Evolutionary conservation across 2,329 filamentous ascomycete species (phyloP).

Genomic region (Remersonia thermophila): DNA sequence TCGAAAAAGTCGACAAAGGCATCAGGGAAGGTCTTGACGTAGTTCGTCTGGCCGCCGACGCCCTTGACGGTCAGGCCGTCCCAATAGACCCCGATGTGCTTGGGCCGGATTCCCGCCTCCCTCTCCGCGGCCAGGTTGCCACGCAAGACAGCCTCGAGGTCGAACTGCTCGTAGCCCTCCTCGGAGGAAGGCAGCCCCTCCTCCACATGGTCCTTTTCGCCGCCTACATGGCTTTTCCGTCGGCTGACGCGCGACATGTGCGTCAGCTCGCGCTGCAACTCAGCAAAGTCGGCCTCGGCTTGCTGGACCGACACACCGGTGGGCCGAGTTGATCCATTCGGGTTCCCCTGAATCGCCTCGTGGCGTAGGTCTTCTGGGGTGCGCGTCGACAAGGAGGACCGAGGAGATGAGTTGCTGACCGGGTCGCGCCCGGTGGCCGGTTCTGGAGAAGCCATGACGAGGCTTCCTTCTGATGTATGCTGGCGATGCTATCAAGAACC

Average conservation of each 20-base stretch:
- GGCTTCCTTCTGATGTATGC: too few species aligned
- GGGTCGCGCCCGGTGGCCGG: neutral
- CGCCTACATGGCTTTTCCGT: conserved; percentile 32
- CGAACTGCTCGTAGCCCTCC: conserved; percentile 48
- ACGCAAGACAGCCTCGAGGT: conserved; percentile 62
- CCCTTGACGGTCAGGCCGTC: conserved; percentile 65
- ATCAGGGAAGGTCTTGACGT: conserved; percentile 62
- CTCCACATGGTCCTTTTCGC: conserved; percentile 41
- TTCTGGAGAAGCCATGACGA: conserved; percentile 2
- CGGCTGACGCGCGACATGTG: conserved; percentile 42
- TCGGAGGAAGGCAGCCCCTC: conserved; percentile 29
- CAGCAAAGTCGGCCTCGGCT: conserved; percentile 58
- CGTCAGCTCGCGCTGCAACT: conserved; percentile 51
- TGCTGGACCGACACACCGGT: conserved; percentile 50
- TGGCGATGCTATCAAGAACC: too few species aligned
- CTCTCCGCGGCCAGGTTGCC: conserved; percentile 59
- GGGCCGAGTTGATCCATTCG: conserved; percentile 32
- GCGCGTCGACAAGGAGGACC: conserved; percentile 16
- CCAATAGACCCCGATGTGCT: conserved; percentile 72
- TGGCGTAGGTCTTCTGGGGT: conserved; percentile 29
- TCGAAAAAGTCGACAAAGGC: conserved; percentile 69
- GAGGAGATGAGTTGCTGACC: conserved; percentile 2
- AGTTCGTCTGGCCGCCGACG: conserved; percentile 61
- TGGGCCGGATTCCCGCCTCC: conserved; percentile 66
- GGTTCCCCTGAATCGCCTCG: conserved; percentile 32